Conservation (phyloP, 1,139 yeast species). For the Yamadazyma sp. region DNA sequence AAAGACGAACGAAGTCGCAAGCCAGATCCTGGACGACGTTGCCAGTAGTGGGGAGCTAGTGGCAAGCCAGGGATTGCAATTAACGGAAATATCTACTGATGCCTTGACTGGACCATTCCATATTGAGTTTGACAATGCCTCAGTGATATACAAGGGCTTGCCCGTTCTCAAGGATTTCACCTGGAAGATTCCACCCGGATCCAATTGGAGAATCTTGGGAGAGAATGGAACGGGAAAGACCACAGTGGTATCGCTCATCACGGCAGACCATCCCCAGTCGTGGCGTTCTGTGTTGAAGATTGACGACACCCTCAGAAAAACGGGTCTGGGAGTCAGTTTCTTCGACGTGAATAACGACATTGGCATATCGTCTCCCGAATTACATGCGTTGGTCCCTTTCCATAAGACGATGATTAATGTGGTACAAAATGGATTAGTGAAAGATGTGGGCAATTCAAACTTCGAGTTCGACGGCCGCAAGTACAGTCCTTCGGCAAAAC, state of each 20-base stretch:
- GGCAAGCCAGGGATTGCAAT: slow-evolving; percentile 2
- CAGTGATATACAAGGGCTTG: slow-evolving; percentile 64
- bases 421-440: slow-evolving; percentile 69
- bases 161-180: slow-evolving; percentile 58
- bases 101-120: slow-evolving; percentile 4
- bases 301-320: slow-evolving; percentile 64
- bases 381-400: slow-evolving; percentile 79
- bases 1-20: slow-evolving; percentile 24
- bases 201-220: slow-evolving; percentile 87
- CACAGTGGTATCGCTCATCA: slow-evolving; percentile 75
- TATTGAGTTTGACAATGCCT: slow-evolving; percentile 59
- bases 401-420: slow-evolving; percentile 52
- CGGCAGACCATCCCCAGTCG: slow-evolving; percentile 96
- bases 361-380: slow-evolving; percentile 89
- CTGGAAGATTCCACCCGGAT: slow-evolving; percentile 71
- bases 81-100: slow-evolving; percentile 4
- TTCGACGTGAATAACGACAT: slow-evolving; percentile 77
- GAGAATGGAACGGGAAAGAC: slow-evolving; percentile 93
- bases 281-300: slow-evolving; percentile 75
- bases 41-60: slow-evolving; percentile 5
- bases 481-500: slow-evolving; percentile 6
- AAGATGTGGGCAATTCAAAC: slow-evolving; percentile 57
- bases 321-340: slow-evolving; percentile 69
- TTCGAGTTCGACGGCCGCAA: slow-evolving; percentile 25
- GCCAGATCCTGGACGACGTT: slow-evolving; percentile 7